These are phyloP conservation scores for Gossypium ekmanianum DNA, from an alignment of 345 rosid genomes.

Conservation along the genomic window DNA sequence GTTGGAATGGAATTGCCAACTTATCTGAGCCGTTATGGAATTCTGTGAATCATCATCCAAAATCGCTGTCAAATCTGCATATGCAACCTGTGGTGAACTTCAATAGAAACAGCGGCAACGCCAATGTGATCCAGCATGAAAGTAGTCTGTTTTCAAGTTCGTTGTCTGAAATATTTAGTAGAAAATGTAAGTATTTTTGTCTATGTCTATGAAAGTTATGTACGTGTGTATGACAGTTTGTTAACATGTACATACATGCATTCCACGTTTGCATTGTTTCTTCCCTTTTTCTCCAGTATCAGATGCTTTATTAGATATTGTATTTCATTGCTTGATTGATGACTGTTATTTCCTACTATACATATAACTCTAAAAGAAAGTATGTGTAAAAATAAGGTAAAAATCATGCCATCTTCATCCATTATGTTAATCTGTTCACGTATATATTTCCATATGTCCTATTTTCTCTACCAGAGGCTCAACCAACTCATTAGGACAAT, in stretches of 20 bases:
- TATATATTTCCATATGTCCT: background rate
- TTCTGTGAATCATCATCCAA: conserved; percentile 34
- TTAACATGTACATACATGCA: background rate
- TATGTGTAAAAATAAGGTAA: background rate
- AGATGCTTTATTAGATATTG: conserved; percentile 3
- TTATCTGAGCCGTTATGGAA: conserved; percentile 42
- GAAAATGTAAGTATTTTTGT: conserved; percentile 53
- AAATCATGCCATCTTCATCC: background rate
- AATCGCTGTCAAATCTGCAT: conserved; percentile 41
- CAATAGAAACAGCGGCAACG: conserved; percentile 30
- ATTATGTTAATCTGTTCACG: background rate
- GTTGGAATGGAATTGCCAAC: conserved; percentile 35
- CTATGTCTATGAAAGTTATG: background rate
- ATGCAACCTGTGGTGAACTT: conserved; percentile 30
- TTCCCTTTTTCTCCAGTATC: background rate
- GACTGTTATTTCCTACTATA: background rate
- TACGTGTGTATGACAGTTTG: background rate
- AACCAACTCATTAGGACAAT: background rate
- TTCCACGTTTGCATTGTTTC: background rate
- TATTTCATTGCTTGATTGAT: background rate
- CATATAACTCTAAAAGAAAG: background rate
- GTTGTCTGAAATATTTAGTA: conserved; percentile 65
- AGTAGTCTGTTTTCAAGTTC: conserved; percentile 95
- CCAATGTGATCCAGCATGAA: conserved; percentile 54
- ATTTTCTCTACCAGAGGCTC: background rate